Percentiles rank a stretch among this genome's conserved stretches.
These are phyloP conservation scores for Eimeria brunetti DNA, from an alignment of 169 alveolate species.

Conservation along the genomic window DNA sequence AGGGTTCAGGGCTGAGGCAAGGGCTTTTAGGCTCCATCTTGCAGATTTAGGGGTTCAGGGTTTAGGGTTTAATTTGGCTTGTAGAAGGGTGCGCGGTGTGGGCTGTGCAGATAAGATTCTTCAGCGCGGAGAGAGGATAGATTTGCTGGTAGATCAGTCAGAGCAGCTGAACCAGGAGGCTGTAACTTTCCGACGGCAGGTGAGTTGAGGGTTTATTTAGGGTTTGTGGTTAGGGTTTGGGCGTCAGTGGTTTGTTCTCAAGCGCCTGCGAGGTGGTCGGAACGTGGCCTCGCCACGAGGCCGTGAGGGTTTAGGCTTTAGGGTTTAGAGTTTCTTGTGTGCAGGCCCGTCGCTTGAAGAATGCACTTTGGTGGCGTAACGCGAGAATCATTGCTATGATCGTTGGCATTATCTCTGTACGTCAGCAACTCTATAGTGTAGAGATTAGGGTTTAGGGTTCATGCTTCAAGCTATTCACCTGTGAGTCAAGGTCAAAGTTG, in stretches of 20 bases:
- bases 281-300: background rate
- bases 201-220: background rate
- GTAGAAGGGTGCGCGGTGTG: background rate
- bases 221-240: background rate
- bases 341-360: slow-evolving; percentile 77
- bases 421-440: background rate
- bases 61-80: background rate
- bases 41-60: background rate
- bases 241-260: background rate
- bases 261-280: background rate
- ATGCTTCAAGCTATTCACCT: background rate
- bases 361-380: slow-evolving; percentile 76
- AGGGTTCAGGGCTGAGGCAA: background rate
- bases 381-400: slow-evolving; percentile 55
- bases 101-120: slow-evolving; percentile 63
- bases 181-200: slow-evolving; percentile 70
- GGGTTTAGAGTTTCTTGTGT: background rate
- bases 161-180: slow-evolving; percentile 76
- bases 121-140: slow-evolving; percentile 79
- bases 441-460: slow-evolving; percentile 31
- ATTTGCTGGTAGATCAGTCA: slow-evolving; percentile 69
- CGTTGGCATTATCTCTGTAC: slow-evolving; percentile 21
- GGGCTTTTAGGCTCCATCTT: background rate
- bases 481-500: background rate
- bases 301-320: background rate